Evolutionary conservation across 202 grass and related monocot species (phyloP).

Genomic region (Carex arenaria): DNA sequence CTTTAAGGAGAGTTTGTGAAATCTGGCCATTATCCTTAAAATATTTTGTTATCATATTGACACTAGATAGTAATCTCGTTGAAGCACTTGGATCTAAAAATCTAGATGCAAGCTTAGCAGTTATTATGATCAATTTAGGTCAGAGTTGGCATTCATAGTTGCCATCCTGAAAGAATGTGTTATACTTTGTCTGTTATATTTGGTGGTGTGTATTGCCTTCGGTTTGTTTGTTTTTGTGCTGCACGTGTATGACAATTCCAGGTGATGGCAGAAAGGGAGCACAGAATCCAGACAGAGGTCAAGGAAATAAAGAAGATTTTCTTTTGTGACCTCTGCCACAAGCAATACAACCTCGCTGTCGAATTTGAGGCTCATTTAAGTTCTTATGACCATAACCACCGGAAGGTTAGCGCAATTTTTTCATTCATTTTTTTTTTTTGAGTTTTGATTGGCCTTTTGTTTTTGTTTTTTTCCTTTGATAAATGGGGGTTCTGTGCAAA

Average conservation of each 20-base stretch:
- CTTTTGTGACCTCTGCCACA: slow-evolving; percentile 94
- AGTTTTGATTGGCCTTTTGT: not conserved
- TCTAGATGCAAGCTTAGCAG: not conserved
- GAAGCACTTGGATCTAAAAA: slow-evolving; percentile 2
- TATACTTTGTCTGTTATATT: not conserved
- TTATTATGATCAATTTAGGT: not conserved
- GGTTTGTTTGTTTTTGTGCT: slow-evolving; percentile 69
- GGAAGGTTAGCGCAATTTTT: slow-evolving; percentile 52
- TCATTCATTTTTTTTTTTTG: not conserved
- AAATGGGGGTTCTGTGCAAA: not conserved
- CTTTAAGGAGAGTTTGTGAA: not conserved
- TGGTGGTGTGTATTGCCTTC: slow-evolving; percentile 27
- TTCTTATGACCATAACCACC: slow-evolving; percentile 98
- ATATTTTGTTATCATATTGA: not conserved
- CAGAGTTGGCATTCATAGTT: not conserved
- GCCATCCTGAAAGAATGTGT: not conserved
- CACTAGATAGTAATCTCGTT: not conserved
- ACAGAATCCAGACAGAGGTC: slow-evolving; percentile 93
- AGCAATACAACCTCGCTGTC: slow-evolving; percentile 88
- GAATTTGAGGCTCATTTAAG: slow-evolving; percentile 96
- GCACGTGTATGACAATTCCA: slow-evolving; percentile 97
- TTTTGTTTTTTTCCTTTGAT: not conserved
- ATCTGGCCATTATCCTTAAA: not conserved
- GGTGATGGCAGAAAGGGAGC: slow-evolving; percentile 97
- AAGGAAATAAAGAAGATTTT: slow-evolving; percentile 95